These are phyloP conservation scores for Sporothrix variecibatus DNA, from an alignment of 2,329 filamentous ascomycete genomes.

Conservation along the genomic window DNA sequence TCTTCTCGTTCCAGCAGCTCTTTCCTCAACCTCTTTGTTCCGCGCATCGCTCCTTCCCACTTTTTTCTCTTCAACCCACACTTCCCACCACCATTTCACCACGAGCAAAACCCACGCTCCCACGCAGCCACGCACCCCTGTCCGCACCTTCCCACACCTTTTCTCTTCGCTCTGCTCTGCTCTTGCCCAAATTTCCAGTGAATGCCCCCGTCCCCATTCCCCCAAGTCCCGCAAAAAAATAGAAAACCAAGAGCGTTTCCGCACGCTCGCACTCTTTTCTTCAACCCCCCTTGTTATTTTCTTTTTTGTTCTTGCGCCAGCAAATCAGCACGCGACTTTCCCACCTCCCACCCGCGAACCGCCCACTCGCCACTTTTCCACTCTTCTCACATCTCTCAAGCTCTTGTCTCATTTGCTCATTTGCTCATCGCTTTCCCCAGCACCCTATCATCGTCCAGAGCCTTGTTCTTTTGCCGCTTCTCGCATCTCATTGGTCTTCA, in stretches of 20 bases:
- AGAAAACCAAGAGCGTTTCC: slow-evolving; percentile 5
- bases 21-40: not conserved
- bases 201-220: not conserved
- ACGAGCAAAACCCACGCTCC: too few relatives aligned
- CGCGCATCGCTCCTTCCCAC: slow-evolving; percentile 5
- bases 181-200: not conserved
- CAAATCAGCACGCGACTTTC: slow-evolving; percentile 56
- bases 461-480: slow-evolving; percentile 39
- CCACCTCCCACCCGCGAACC: slow-evolving; percentile 37
- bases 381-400: not conserved
- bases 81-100: too few relatives aligned
- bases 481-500: slow-evolving; percentile 49
- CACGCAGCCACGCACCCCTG: not conserved
- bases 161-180: not conserved
- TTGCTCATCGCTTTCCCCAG: slow-evolving; percentile 22
- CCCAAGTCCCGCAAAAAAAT: slow-evolving; percentile 8
- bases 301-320: slow-evolving; percentile 21
- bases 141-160: slow-evolving; percentile 1
- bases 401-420: slow-evolving; percentile 23
- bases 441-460: slow-evolving; percentile 56
- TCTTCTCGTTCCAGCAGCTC: not conserved
- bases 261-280: not conserved
- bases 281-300: not conserved
- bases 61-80: slow-evolving; percentile 6
- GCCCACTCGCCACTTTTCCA: not conserved